phyloP scores from a whole-genome alignment of 495 filamentous ascomycete genomes.

The Hypoxylon cercidicola region DNA sequence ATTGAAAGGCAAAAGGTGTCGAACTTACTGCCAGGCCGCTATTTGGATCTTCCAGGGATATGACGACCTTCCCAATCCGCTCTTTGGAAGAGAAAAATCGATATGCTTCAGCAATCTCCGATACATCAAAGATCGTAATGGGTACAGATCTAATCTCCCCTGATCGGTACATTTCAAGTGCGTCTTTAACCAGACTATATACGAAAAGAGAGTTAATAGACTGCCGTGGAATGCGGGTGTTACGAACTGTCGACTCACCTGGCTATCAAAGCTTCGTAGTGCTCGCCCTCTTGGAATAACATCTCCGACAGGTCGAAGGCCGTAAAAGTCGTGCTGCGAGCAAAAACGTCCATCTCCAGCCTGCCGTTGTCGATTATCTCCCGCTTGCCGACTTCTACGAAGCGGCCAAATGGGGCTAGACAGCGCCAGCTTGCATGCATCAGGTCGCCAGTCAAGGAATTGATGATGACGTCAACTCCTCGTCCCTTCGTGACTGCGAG shows the following conservation, averaged over 20 bases:
- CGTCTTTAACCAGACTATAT: conserved; percentile 1
- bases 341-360: conserved; percentile 49
- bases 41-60: conserved; percentile 46
- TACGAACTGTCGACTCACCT: too few relatives aligned
- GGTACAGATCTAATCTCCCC: conserved; percentile 9
- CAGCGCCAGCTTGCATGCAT: conserved; percentile 59
- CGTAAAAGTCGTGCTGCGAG: conserved; percentile 39
- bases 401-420: conserved; percentile 58
- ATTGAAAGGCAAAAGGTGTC: too few relatives aligned
- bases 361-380: conserved; percentile 45
- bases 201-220: too few relatives aligned
- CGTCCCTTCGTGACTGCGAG: conserved; percentile 51
- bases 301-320: conserved; percentile 43
- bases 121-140: conserved; percentile 11
- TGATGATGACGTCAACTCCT: conserved; percentile 60
- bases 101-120: conserved; percentile 19
- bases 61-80: conserved; percentile 62
- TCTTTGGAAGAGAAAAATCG: conserved; percentile 29
- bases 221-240: too few relatives aligned
- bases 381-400: conserved; percentile 62
- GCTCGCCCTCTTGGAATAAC: conserved; percentile 12
- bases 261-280: too few relatives aligned
- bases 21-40: too few relatives aligned
- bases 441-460: conserved; percentile 62
- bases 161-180: conserved; percentile 10